Evolutionary conservation across 768 basidiomycete genomes (phyloP).

Genomic region (Gloeostereum incarnatum): DNA sequence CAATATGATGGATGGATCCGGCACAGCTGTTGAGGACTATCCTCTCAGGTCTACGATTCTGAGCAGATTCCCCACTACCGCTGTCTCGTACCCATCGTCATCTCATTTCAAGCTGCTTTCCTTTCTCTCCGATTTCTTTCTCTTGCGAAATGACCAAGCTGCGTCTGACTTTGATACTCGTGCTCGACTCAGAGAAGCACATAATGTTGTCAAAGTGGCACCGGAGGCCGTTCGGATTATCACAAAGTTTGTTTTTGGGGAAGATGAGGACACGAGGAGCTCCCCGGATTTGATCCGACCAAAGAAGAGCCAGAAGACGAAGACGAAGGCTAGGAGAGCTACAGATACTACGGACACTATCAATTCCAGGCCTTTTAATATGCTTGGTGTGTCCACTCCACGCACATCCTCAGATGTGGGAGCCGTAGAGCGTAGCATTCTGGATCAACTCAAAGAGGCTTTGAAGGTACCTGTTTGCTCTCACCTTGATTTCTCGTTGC

Average conservation of each 20-base stretch:
- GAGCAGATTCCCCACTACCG: background rate
- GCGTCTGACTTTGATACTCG: background rate
- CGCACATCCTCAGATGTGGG: conserved; percentile 11
- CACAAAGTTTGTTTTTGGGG: no score
- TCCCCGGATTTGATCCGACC: background rate
- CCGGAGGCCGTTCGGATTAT: no score
- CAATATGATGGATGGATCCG: background rate
- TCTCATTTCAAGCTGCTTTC: background rate
- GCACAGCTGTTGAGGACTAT: background rate
- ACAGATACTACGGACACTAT: conserved; percentile 9
- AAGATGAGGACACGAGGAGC: background rate
- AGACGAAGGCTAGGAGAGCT: conserved; percentile 11
- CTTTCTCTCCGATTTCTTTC: background rate
- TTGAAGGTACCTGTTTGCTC: conserved; percentile 16
- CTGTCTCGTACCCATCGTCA: background rate
- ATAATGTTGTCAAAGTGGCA: background rate
- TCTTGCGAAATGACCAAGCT: background rate
- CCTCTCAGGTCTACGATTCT: background rate
- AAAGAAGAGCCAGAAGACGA: conserved; percentile 17
- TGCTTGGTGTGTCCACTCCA: conserved; percentile 18
- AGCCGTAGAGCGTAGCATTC: conserved; percentile 9
- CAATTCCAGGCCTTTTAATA: conserved; percentile 19
- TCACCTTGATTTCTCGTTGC: background rate
- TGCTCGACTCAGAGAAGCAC: background rate
- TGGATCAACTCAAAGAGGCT: conserved; percentile 14